These are phyloP conservation scores for Cystobasidium tubakii DNA, from an alignment of 768 basidiomycete species.

Conservation along the genomic window DNA sequence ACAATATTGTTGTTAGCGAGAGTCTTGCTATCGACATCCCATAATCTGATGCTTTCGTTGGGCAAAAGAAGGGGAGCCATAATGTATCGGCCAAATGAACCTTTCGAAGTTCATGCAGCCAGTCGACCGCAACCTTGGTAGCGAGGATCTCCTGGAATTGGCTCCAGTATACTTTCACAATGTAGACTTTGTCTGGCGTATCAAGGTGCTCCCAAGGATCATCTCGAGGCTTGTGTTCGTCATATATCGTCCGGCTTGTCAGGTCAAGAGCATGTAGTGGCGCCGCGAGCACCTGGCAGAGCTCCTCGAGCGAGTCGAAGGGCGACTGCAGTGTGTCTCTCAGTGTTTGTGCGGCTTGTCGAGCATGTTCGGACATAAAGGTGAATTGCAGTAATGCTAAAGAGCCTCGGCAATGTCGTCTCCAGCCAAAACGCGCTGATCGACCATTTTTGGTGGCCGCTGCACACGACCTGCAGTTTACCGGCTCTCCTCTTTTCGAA, in stretches of 20 bases:
- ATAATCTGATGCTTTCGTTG: neutral
- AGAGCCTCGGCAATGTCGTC: neutral
- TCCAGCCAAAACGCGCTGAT: neutral
- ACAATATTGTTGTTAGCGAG: neutral
- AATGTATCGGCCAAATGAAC: neutral
- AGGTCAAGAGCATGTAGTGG: neutral
- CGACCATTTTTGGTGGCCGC: too few species aligned
- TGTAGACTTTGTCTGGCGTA: neutral
- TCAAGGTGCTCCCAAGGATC: neutral
- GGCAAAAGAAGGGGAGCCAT: slow-evolving; percentile 12
- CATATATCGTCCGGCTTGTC: neutral
- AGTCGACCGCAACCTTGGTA: neutral
- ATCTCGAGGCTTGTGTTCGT: neutral
- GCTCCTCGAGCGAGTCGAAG: neutral
- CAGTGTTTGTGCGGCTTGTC: neutral
- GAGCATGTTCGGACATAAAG: slow-evolving; percentile 10
- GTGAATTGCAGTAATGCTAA: neutral
- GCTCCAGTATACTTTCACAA: neutral
- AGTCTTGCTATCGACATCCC: neutral
- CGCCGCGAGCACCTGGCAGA: neutral
- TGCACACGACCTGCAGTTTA: too few species aligned
- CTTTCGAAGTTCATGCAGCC: slow-evolving; percentile 2
- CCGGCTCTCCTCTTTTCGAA: too few species aligned
- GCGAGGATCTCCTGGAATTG: slow-evolving; percentile 1
- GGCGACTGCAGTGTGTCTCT: neutral